Evolutionary conservation across 768 basidiomycete species (phyloP), one percentile per base, ranked within the genome.

Genomic region (Exsudoporus frostii): DNA sequence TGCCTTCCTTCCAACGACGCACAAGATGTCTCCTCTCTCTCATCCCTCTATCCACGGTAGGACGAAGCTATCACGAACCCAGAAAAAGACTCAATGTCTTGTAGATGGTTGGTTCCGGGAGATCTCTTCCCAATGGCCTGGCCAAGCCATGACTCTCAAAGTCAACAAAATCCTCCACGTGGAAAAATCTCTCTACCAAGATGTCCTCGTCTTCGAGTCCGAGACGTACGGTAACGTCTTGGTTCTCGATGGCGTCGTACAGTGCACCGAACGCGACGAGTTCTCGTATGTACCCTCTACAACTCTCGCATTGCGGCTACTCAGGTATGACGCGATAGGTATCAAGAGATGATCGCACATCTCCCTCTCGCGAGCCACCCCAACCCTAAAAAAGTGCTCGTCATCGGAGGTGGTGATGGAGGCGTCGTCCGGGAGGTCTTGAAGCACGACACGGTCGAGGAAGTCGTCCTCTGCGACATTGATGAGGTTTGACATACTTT

Each of bases 291-390:
- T 81, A 14, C n/a, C 39, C 25, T 13, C 32, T 32, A n/a, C 34
- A 22, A 30, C 29, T 15, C 41, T 47, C 25, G 39, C 19, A 29
- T n/a, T 6, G 29, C 37, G 6, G 10, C 20, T 27, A 20, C 45
- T 52, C 5, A 53, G 20, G 5, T 13, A 7, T 10, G 15, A 30
- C 29, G n/a, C 22, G 43, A 40, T 63, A 97, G 93, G 11, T 98
- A 98, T 73, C 94, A 98, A 66, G 96, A 99, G 76, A 97, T 98
- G 96, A 98, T 99, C 65, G 81, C 96, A 6, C 96, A 98, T 74
- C 75, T 99, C 48, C 97, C 97, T n/a, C 79, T 98, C 57, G 86
- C 92, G 13, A 92, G 86, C 55, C 97, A 99, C 73, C 96, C 97
- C 22, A 90, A 97, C 76, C 97, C 96, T 1, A 88, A 90, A 73